phyloP scores from a whole-genome alignment of 2,329 filamentous ascomycete genomes.

The Nigrospora oryzae region DNA sequence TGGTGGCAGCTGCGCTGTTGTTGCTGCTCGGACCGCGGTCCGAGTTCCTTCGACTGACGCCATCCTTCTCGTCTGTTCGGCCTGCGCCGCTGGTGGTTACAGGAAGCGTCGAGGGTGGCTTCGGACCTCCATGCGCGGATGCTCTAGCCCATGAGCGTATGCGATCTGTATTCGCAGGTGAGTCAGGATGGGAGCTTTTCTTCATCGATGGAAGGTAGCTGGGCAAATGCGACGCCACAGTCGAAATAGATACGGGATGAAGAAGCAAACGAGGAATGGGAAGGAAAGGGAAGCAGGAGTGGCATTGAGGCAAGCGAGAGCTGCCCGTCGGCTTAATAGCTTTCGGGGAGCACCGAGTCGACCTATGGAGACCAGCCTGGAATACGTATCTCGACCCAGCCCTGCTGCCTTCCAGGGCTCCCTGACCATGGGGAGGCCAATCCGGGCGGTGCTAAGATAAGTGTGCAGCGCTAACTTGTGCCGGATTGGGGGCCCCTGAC shows the following conservation, averaged over 20 bases:
- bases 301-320: not conserved
- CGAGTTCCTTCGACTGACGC: constrained; percentile 9
- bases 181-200: constrained; percentile 42
- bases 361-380: too few species aligned
- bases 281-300: not conserved
- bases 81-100: constrained; percentile 15
- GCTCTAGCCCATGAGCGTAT: constrained; percentile 45
- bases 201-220: constrained; percentile 45
- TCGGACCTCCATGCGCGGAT: constrained; percentile 46
- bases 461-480: too few species aligned
- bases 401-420: too few species aligned
- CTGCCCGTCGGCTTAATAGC: not conserved
- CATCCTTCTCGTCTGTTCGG: constrained; percentile 11
- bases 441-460: too few species aligned
- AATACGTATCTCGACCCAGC: too few species aligned
- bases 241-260: not conserved
- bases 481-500: too few species aligned
- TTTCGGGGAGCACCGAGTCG: not conserved
- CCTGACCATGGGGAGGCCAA: too few species aligned
- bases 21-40: constrained; percentile 14
- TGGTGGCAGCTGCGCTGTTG: constrained; percentile 10
- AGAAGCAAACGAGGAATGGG: not conserved
- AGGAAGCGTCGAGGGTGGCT: constrained; percentile 26
- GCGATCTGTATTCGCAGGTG: constrained; percentile 43
- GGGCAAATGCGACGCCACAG: constrained; percentile 25